phyloP scores from a whole-genome alignment of 2,329 filamentous ascomycete species.

The Myriosclerotinia scirpicola region DNA sequence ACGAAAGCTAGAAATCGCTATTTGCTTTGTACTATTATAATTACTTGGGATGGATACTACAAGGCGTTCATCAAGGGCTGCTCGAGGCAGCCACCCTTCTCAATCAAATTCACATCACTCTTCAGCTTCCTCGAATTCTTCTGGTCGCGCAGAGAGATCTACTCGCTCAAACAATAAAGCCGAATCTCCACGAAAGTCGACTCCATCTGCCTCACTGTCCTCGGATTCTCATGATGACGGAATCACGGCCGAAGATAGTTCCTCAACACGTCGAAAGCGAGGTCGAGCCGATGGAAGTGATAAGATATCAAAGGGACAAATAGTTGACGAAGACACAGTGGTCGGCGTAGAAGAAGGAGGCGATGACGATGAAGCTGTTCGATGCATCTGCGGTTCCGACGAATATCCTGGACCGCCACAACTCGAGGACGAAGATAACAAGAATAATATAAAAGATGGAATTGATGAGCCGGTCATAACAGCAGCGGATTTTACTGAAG shows the following conservation, averaged over 20 bases:
- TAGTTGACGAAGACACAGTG: slow-evolving; percentile 41
- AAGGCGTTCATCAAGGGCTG: slow-evolving; percentile 88
- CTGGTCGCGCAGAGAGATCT: slow-evolving; percentile 71
- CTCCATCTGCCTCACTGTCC: slow-evolving; percentile 69
- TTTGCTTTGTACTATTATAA: slow-evolving; percentile 21
- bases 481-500: slow-evolving; percentile 61
- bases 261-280: slow-evolving; percentile 76
- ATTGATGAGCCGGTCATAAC: slow-evolving; percentile 57
- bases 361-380: slow-evolving; percentile 89
- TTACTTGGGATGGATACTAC: slow-evolving; percentile 53
- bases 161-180: slow-evolving; percentile 72
- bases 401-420: slow-evolving; percentile 85
- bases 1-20: neutral
- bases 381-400: slow-evolving; percentile 90
- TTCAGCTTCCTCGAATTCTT: slow-evolving; percentile 75
- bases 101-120: slow-evolving; percentile 72
- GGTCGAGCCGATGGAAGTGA: slow-evolving; percentile 49
- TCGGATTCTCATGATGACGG: slow-evolving; percentile 66
- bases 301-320: slow-evolving; percentile 53
- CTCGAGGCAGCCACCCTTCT: slow-evolving; percentile 71
- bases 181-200: slow-evolving; percentile 72
- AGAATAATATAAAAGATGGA: slow-evolving; percentile 55
- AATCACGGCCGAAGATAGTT: slow-evolving; percentile 58
- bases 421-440: slow-evolving; percentile 55
- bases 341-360: slow-evolving; percentile 68